Conservation (phyloP, 345 rosid genomes). For the Dovyalis caffra region DNA sequence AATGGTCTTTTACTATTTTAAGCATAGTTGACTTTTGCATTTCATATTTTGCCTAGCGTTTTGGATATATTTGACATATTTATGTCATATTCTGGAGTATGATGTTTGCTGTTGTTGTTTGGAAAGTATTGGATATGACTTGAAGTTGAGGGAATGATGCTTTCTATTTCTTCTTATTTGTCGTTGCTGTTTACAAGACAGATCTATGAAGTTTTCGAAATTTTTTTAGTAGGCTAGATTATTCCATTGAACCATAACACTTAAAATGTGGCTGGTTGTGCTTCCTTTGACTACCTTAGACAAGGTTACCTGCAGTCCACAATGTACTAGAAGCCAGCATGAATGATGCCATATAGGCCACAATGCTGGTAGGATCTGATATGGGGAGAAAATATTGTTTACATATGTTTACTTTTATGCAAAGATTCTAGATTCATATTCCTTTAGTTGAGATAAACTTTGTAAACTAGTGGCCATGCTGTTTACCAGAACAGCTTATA, state of each 20-base stretch:
- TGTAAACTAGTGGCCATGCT: background rate
- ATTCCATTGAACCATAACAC: background rate
- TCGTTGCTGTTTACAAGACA: background rate
- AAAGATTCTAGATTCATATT: background rate
- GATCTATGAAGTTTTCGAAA: background rate
- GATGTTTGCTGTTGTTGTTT: background rate
- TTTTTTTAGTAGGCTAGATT: background rate
- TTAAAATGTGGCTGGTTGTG: background rate
- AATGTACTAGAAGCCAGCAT: background rate
- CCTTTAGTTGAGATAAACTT: background rate
- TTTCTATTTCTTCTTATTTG: constrained; percentile 1
- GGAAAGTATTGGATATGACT: background rate
- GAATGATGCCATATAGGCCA: background rate
- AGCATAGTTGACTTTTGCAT: background rate
- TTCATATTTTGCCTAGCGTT: background rate
- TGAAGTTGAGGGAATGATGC: background rate
- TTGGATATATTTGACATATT: background rate
- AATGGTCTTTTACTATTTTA: background rate
- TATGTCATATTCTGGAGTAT: background rate
- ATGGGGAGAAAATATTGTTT: background rate
- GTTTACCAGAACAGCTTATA: background rate
- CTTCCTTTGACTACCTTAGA: background rate
- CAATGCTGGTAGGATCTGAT: background rate
- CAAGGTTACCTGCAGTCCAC: background rate
- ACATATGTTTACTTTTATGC: background rate